Base-by-base conservation (phyloP, 83 land plant species). In the Picea abies region DNA sequence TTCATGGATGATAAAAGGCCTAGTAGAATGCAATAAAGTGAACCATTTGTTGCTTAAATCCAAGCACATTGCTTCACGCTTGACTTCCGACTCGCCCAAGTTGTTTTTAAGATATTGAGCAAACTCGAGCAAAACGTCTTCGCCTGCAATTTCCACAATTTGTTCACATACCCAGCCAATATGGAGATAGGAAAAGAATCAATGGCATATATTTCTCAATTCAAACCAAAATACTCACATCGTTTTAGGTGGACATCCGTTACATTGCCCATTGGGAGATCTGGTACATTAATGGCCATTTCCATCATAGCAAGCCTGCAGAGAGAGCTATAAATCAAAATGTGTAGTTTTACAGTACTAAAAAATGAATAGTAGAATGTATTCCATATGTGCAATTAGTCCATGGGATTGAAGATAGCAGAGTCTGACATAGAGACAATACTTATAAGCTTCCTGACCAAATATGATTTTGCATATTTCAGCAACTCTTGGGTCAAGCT, bases 41-140 rank as follows among this genome's bases (percentile, higher is more conserved):
- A 91, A 93, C 93, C 96, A 92, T 81, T 86, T 93, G 56, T 91
- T 87, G 79, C 94, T 95, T 76, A 87, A 90, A 60, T 93, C 96
- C 60, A 90, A 29, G 86, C 94, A 91, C 63, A 85, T 35, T 17
- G 85, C 86, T 52, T 90, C 86, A 0, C 60, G 67, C 73, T 88
- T 88, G 29, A 22, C 19, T 4, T 81, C 89, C 1, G 81, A 63
- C 47, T 86, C 87, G 25, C 84, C 78, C 65, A 44, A 44, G 47
- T 83, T 83, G 47, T 81, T 73, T 29, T 63, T 79, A 23, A 88
- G 39, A 23, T 60, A 71, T 63, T 90, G 91, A 3, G 82, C 77
- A 65, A 91, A 93, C 37, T 90, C 78, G 16, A 80, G 78, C 5
- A 95, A 84, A 17, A 83, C 79, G 79, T 89, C 88, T 71, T 90